A percentile compares a stretch with the other conserved stretches of the same genome.
phyloP scores from a whole-genome alignment of 208 protist genomes.

The Trypanosoma platydactyli region DNA sequence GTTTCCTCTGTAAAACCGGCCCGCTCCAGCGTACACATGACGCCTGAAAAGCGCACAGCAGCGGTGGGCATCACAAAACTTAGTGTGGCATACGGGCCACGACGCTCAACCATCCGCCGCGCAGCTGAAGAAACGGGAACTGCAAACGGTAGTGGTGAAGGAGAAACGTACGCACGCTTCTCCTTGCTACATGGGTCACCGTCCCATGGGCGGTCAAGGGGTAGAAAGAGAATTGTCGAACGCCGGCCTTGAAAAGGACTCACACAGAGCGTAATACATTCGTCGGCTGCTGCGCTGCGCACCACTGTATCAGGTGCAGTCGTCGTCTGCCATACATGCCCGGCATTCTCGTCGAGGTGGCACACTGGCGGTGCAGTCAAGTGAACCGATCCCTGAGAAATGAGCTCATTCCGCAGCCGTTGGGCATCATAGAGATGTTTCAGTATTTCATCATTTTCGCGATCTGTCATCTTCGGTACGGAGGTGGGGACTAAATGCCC shows the following conservation, averaged over 20 bases:
- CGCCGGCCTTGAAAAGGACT: conserved; percentile 55
- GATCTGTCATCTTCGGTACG: neutral
- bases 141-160: conserved; percentile 3
- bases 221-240: conserved; percentile 42
- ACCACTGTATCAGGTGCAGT: neutral
- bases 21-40: conserved; percentile 47
- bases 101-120: conserved; percentile 3
- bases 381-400: neutral
- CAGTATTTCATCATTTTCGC: neutral
- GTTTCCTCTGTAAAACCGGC: conserved; percentile 47
- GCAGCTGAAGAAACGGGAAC: neutral
- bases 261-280: conserved; percentile 31
- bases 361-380: neutral
- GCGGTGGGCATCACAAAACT: conserved; percentile 42
- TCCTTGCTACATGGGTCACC: conserved; percentile 13
- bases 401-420: conserved; percentile 10
- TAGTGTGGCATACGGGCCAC: conserved; percentile 33
- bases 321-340: conserved; percentile 15
- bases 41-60: conserved; percentile 58
- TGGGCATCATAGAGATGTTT: neutral
- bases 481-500: no score
- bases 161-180: conserved; percentile 13
- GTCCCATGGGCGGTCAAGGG: conserved; percentile 47
- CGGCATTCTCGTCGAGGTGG: neutral
- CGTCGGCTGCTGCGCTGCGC: conserved; percentile 18